Base-by-base conservation (phyloP, 2,329 filamentous ascomycete genomes). In the Penicillium sp. region DNA sequence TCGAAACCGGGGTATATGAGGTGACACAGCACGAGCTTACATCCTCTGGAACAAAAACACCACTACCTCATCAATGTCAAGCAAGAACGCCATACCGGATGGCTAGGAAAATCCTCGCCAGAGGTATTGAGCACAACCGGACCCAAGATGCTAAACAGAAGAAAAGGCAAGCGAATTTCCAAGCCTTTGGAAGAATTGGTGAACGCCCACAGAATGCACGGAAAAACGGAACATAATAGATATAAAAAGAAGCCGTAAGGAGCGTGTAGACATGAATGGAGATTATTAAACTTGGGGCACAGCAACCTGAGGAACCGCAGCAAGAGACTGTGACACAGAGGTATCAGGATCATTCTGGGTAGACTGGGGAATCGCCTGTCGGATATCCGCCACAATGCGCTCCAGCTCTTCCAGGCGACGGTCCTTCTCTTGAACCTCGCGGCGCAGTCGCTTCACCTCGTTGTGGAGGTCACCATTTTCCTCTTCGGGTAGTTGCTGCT, bases 381-480 rank as follows among this genome's bases (percentile, higher is more conserved):
- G 73, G 48, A 75, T 58, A 11, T 68, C 72, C 7, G 68, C 62
- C 16, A 75, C 73, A 50, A 75, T 72, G 41, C 71, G 64, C 61
- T 79, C 76, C 39, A 79, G 60, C 48, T 77, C 75, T 57, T 75
- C 67, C 11, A 79, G 64, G 19, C 75, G 73, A n/a, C 73, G 71
- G 55, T 78, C 76, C 56, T 78, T 79, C 63, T 86, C 84, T 60
- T 85, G 79, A 57, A 88, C 87, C 70, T 90, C 87, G 46, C 78
- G 77, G n/a, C 83, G 81, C 35, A 91, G 75, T 33, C 86, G 81
- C 74, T 89, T 90, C 59, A 89, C 75, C 69, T 90, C 86, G 47
- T 85, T 82, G 21, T 84, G 84, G 31, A 90, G 64, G 39, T 75
- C 70, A 6, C 71, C 70, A 39, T 84, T 82, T 19, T 73, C 65